Percentiles rank a stretch among this genome's conserved stretches.
Conservation (phyloP, 495 filamentous ascomycete genomes). For the Lophiotrema nucula region DNA sequence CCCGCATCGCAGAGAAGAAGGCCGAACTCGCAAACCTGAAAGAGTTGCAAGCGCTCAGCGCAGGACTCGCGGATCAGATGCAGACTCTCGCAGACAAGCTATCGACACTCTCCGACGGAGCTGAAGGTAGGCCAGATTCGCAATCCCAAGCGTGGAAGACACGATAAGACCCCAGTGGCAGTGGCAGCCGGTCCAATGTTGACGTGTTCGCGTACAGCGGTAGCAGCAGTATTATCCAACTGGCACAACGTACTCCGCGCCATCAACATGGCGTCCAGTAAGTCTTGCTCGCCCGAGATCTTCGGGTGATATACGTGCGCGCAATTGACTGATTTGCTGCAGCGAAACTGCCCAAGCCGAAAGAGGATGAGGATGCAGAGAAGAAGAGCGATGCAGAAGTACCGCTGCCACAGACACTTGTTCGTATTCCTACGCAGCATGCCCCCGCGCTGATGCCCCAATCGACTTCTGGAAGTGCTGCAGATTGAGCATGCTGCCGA, state of each 20-base stretch:
- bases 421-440: conserved; percentile 73
- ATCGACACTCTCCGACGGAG: conserved; percentile 82
- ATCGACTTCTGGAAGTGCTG: conserved; percentile 20
- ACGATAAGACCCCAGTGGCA: background rate
- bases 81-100: conserved; percentile 84
- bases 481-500: conserved; percentile 21
- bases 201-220: conserved; percentile 55
- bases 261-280: conserved; percentile 95
- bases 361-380: conserved; percentile 48
- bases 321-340: conserved; percentile 5
- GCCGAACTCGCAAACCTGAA: conserved; percentile 86
- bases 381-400: conserved; percentile 44
- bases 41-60: conserved; percentile 84
- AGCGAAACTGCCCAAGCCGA: conserved; percentile 63
- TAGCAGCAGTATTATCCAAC: conserved; percentile 87
- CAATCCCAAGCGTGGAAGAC: background rate
- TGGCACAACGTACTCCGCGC: conserved; percentile 94
- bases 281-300: conserved; percentile 35
- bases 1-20: conserved; percentile 90
- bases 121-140: conserved; percentile 65
- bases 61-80: conserved; percentile 85
- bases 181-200: conserved; percentile 5
- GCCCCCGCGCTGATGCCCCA: conserved; percentile 34
- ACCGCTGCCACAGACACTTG: conserved; percentile 73
- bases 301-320: background rate